A percentile compares a stretch with the other conserved stretches of the same genome.
Conservation (phyloP, 1,139 yeast species). For the Blastobotrys ciferrii region DNA sequence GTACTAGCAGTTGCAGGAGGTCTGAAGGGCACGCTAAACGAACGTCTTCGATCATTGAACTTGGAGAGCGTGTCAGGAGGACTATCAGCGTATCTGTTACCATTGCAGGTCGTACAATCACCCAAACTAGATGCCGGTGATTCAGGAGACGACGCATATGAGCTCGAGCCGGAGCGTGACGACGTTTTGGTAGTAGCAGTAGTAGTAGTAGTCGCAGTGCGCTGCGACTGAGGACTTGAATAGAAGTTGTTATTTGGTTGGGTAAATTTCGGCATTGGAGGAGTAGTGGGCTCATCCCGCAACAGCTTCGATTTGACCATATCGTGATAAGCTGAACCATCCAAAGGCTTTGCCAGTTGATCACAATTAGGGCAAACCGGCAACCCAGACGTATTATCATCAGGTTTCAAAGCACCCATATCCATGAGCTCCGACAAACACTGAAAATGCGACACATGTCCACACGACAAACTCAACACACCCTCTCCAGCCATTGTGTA, state of each 20-base stretch:
- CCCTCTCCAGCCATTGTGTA: slow-evolving; percentile 27
- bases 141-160: slow-evolving; percentile 6
- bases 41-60: too few relatives aligned
- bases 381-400: slow-evolving; percentile 20
- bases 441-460: slow-evolving; percentile 29
- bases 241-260: neutral
- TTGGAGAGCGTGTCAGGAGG: too few relatives aligned
- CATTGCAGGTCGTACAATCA: slow-evolving; percentile 9
- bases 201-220: slow-evolving; percentile 5
- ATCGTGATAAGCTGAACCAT: slow-evolving; percentile 24
- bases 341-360: slow-evolving; percentile 26
- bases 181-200: neutral
- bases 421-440: slow-evolving; percentile 28
- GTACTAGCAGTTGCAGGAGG: neutral
- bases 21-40: neutral
- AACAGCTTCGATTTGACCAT: slow-evolving; percentile 23
- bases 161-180: neutral
- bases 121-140: slow-evolving; percentile 1
- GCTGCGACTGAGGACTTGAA: slow-evolving; percentile 5
- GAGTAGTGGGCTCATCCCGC: neutral
- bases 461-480: slow-evolving; percentile 26
- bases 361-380: slow-evolving; percentile 32
- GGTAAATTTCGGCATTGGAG: neutral
- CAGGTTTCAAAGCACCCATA: slow-evolving; percentile 14
- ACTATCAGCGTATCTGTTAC: slow-evolving; percentile 11